Conservation (phyloP, 371 early-diverging fungal genomes). For the Chytridiales sp. region DNA sequence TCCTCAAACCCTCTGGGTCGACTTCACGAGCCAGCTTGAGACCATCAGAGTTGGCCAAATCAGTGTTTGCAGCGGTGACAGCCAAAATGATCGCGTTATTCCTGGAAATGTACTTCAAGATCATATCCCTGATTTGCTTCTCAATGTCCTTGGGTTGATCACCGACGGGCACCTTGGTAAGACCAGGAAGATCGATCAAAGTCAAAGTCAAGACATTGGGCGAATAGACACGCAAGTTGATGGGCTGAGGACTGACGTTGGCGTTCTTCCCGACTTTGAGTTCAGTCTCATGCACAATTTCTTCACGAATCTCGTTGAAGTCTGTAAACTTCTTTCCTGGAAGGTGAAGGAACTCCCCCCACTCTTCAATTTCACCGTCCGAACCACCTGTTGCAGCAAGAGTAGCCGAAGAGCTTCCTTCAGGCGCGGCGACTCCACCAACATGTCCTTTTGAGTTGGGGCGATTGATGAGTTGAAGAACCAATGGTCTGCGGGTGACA, state of each 20-base stretch:
- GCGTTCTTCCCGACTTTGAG: conserved; percentile 70
- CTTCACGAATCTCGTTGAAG: conserved; percentile 92
- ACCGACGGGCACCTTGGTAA: conserved; percentile 96
- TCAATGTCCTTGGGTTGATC: conserved; percentile 99
- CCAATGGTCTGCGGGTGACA: conserved; percentile 92
- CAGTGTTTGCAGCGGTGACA: conserved; percentile 96
- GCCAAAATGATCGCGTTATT: conserved; percentile 97
- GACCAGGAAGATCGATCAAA: conserved; percentile 97
- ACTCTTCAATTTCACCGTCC: conserved; percentile 74
- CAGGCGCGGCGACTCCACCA: conserved; percentile 49
- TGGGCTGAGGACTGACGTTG: conserved; percentile 89
- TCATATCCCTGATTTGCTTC: conserved; percentile 96
- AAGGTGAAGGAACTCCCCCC: conserved; percentile 96
- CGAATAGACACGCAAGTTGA: conserved; percentile 94
- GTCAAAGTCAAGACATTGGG: conserved; percentile 96
- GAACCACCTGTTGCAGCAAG: not conserved
- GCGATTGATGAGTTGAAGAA: conserved; percentile 96
- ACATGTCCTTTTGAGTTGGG: conserved; percentile 51
- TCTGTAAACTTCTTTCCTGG: conserved; percentile 90
- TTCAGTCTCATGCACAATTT: conserved; percentile 90
- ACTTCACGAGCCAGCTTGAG: conserved; percentile 94
- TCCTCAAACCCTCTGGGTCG: conserved; percentile 97
- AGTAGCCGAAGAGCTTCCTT: conserved; percentile 3
- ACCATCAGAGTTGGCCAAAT: conserved; percentile 99
- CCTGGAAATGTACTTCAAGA: conserved; percentile 90